These are phyloP conservation scores for Ascochyta lentis DNA, from an alignment of 2,329 filamentous ascomycete genomes.

Conservation along the genomic window DNA sequence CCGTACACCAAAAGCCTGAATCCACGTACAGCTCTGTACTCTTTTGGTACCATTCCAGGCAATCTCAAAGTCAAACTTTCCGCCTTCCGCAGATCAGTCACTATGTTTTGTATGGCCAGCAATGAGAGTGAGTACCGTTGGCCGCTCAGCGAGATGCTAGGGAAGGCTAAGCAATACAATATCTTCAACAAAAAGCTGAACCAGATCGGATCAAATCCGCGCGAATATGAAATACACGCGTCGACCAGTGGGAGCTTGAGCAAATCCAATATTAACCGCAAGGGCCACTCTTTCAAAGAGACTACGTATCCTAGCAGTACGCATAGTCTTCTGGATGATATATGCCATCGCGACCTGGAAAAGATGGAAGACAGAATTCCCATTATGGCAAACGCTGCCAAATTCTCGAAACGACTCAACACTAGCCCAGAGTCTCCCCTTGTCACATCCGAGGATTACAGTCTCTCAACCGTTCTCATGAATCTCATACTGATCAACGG, in stretches of 20 bases:
- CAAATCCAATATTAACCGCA: not conserved
- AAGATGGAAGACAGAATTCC: conserved; percentile 23
- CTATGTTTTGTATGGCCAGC: conserved; percentile 25
- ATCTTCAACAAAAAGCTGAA: conserved; percentile 21
- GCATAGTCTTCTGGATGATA: conserved; percentile 23
- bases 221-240: not conserved
- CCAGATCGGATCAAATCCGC: not conserved
- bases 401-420: conserved; percentile 21
- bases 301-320: conserved; percentile 20
- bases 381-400: conserved; percentile 26
- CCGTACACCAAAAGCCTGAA: conserved; percentile 7
- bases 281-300: not conserved
- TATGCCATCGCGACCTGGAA: conserved; percentile 20
- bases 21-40: not conserved
- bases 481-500: conserved; percentile 25
- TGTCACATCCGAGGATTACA: conserved; percentile 6
- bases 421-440: conserved; percentile 5
- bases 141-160: conserved; percentile 20
- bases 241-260: not conserved
- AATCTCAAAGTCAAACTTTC: conserved; percentile 22
- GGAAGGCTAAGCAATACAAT: conserved; percentile 30
- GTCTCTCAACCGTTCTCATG: conserved; percentile 23
- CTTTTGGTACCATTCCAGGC: conserved; percentile 17
- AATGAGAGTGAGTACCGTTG: not conserved
- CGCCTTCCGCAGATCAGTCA: conserved; percentile 21